Base-by-base conservation (phyloP, 2,329 filamentous ascomycete genomes). In the Colletotrichum sp. region DNA sequence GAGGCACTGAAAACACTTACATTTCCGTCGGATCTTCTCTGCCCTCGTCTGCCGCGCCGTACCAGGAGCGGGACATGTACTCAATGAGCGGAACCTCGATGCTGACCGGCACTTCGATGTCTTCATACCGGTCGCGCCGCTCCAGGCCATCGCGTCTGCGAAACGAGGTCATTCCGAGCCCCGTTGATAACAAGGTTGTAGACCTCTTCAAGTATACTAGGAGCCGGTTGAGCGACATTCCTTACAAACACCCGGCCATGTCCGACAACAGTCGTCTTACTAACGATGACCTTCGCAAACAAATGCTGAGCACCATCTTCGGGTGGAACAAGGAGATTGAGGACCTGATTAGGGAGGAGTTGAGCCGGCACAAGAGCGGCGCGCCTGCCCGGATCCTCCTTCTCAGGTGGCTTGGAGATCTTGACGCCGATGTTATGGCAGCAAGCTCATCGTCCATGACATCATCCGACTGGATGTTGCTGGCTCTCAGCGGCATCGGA, bases 231-330 rank as follows among this genome's bases (percentile, higher is more conserved):
- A 94, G 92, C 77, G 95, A 98, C 78, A 92, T 98, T 6, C 93
- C 95, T 0, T 98, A 98, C 82, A 93, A 94, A 80, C 92, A 94
- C 64, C 92, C 93, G 1, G 89, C 92, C 16, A 85, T 88, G 2
- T 80, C 89, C 16, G 90, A 93, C 78, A 89, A 92, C 71, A 84
- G 87, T 5, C 90, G 89, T 32, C 85, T 95, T 28, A 95, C 94
- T 5, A 93, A 93, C 76, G 94, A 98, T 79, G 93, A 98, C 79
- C 89, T 98, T 60, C 93, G 96, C 64, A 91, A 90, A 63, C 96
- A 98, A 84, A 98, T 99, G 96, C 90, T 99, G 6, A 95, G 91
- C 79, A 94, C 96, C 8, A 96, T 99, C 3, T 99, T 99, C 84
- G 97, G 97, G 5, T 99, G 97, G 96, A 93, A 96, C 69, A 93